Base-by-base conservation (phyloP, 2,329 filamentous ascomycete genomes). In the Aspergillus nomiae region DNA sequence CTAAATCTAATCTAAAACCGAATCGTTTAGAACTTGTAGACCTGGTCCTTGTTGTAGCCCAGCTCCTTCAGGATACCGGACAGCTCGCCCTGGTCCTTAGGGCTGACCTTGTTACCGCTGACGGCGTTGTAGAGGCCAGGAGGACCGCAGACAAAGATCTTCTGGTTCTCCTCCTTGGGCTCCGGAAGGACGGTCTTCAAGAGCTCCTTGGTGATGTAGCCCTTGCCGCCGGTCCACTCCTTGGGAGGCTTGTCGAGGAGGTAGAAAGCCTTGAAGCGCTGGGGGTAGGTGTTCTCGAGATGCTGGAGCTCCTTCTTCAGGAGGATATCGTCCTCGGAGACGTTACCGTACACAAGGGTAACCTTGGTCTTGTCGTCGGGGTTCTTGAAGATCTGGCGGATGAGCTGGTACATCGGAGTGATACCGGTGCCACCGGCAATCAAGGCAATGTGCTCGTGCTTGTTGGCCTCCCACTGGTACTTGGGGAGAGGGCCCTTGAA, bases 341-440 rank as follows among this genome's bases (percentile, higher is more conserved):
- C 82, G 83, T 98, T 99, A 70, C 92, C 95, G 75, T 94, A 97
- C 43, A 99, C 87, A 36, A 99, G 88, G 7, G 94, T 98, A 48
- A 99, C 93, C 85, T 97, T 96, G 72, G 95, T 99, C 87, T 95
- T 94, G 83, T 99, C 95, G 50, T 92, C 87, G 64, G 94, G 92
- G 87, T 97, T 96, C 81, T 90, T 92, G 89, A 98, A 96, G 82
- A 99, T 97, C 75, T 89, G 86, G 66, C 92, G 92, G 68, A 88
- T 85, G 53, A 99, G 89, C 85, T 99, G 95, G 85, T 92, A 98
- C 94, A 98, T 97, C 70, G 95, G 95, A 12, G 95, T 95, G 79
- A 99, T 96, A 65, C 95, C 95, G 9, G 95, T 97, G 68, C 95
- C 95, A 72, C 95, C 95, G n/a, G 94, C 92, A 67, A 99, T 79